phyloP scores from a whole-genome alignment of 345 rosid species.

The Gynandropsis gynandra region DNA sequence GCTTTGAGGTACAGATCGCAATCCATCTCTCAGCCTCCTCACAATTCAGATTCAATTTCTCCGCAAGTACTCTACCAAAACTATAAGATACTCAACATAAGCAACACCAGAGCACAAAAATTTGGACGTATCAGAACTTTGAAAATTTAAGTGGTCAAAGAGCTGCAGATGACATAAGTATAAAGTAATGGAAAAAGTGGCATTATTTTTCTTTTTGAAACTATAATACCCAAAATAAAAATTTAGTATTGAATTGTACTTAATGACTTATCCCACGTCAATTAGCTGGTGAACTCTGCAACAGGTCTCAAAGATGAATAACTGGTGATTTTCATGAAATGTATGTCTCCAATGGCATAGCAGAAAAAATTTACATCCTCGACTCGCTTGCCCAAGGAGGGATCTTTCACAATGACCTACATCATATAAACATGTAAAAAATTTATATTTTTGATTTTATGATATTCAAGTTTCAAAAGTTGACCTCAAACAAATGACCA shows the following conservation, averaged over 20 bases:
- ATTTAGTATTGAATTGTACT: too few species aligned
- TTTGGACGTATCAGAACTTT: not conserved
- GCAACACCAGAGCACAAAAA: conserved; percentile 1
- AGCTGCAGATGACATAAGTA: too few species aligned
- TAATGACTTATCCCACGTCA: conserved; percentile 79
- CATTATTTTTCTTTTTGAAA: too few species aligned
- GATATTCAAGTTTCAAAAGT: too few species aligned
- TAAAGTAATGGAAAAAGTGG: too few species aligned
- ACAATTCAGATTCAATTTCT: conserved; percentile 79
- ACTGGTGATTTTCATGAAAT: conserved; percentile 94
- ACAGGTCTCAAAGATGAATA: conserved; percentile 78
- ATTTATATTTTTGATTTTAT: too few species aligned
- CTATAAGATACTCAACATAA: conserved; percentile 1
- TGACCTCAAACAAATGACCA: too few species aligned
- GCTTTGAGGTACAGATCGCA: conserved; percentile 87
- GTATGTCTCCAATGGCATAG: conserved; percentile 81
- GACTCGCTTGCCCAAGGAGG: conserved; percentile 87
- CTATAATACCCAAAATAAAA: too few species aligned
- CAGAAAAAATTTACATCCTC: conserved; percentile 79
- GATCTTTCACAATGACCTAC: conserved; percentile 90
- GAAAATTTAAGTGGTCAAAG: too few species aligned
- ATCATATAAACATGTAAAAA: conserved; percentile 9
- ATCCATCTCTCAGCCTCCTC: conserved; percentile 29
- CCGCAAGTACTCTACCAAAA: conserved; percentile 69
- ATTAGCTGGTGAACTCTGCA: conserved; percentile 42